A percentile compares a stretch with the other conserved stretches of the same genome.
Conservation (phyloP, 805 yeast genomes). For the Naumovozyma castellii region DNA sequence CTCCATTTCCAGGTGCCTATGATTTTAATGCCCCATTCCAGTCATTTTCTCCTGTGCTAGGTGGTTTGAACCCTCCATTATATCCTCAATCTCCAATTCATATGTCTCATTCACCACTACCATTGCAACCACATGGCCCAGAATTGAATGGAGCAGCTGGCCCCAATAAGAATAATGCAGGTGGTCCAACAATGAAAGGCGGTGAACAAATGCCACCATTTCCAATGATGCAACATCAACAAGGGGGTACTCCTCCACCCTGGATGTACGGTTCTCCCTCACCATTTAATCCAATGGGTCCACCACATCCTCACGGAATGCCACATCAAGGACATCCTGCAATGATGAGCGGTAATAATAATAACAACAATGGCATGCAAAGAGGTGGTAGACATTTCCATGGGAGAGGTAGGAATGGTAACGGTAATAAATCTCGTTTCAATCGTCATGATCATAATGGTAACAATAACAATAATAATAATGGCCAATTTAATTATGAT, state of each 20-base stretch:
- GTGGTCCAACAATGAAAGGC: not conserved
- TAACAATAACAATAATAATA: conserved; percentile 6
- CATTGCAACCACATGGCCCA: conserved; percentile 5
- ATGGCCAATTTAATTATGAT: conserved; percentile 3
- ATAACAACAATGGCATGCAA: conserved; percentile 13
- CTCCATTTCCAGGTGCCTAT: conserved; percentile 27
- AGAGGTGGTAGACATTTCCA: conserved; percentile 17
- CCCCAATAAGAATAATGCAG: not conserved
- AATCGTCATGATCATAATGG: conserved; percentile 2
- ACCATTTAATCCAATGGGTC: conserved; percentile 23
- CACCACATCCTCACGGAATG: conserved; percentile 19
- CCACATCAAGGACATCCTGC: conserved; percentile 10
- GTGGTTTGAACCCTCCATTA: conserved; percentile 19
- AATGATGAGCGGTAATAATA: conserved; percentile 6
- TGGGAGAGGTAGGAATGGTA: conserved; percentile 9
- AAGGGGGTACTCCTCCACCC: conserved; percentile 25
- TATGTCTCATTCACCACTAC: conserved; percentile 12
- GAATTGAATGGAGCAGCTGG: not conserved
- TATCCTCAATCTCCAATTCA: conserved; percentile 16
- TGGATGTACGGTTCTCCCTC: conserved; percentile 27
- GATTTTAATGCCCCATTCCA: conserved; percentile 29
- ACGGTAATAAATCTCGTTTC: not conserved
- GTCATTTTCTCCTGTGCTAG: conserved; percentile 26
- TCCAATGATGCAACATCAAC: conserved; percentile 15
- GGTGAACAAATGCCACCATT: conserved; percentile 3